Evolutionary conservation across 768 basidiomycete species (phyloP).

Genomic region (Pleurotus djamor): DNA sequence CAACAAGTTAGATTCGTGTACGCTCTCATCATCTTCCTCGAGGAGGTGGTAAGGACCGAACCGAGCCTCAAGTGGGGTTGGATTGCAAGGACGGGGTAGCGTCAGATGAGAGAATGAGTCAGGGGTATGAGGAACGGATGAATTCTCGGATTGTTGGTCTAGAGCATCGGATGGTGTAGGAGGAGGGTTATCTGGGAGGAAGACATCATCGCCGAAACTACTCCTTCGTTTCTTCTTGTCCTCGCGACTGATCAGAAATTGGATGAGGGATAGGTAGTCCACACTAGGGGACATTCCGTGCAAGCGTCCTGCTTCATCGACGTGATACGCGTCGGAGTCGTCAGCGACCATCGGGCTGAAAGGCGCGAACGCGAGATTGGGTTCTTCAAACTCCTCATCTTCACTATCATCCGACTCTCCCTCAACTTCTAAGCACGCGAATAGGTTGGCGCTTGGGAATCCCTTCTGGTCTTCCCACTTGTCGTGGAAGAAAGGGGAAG

Average conservation of each 20-base stretch:
- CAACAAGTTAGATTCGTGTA: background rate
- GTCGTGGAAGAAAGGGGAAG: background rate
- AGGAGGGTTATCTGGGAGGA: background rate
- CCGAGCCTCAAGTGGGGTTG: background rate
- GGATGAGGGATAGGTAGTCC: background rate
- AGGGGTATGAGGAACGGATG: background rate
- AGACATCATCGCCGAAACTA: background rate
- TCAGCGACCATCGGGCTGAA: background rate
- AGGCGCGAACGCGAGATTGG: background rate
- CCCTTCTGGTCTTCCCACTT: background rate
- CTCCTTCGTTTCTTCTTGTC: background rate
- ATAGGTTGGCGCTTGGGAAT: background rate
- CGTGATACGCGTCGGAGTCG: background rate
- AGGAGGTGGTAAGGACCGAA: background rate
- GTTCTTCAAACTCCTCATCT: background rate
- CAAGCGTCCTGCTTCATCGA: background rate
- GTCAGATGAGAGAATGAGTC: background rate
- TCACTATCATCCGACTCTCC: background rate
- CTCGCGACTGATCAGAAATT: background rate
- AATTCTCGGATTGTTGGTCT: background rate
- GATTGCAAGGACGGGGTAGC: background rate
- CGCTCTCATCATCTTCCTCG: background rate
- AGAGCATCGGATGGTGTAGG: background rate
- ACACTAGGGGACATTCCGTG: background rate
- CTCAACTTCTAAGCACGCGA: conserved; percentile 2